A percentile compares a stretch with the other conserved stretches of the same genome.
Evolutionary conservation across 2,329 filamentous ascomycete genomes (phyloP).

Genomic region (Lachnellula arida): DNA sequence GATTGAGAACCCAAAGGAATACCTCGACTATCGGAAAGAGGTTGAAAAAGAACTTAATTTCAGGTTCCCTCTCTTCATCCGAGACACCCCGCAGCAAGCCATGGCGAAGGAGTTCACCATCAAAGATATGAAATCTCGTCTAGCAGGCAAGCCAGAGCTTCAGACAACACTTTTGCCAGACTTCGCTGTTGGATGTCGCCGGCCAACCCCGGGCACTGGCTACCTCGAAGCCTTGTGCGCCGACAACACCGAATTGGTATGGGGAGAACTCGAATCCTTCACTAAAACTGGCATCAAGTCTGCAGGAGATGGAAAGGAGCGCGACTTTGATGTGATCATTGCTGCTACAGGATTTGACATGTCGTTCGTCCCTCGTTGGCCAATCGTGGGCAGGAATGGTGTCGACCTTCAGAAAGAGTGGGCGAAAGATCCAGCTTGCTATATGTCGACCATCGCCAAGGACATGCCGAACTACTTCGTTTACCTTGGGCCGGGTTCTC

Average conservation of each 20-base stretch:
- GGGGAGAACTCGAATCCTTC: slow-evolving; percentile 31
- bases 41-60: no score
- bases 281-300: slow-evolving; percentile 31
- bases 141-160: slow-evolving; percentile 22
- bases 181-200: slow-evolving; percentile 36
- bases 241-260: slow-evolving; percentile 39
- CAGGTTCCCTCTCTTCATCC: no score
- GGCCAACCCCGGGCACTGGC: slow-evolving; percentile 42
- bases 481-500: slow-evolving; percentile 9
- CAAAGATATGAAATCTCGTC: no score
- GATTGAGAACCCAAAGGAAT: no score
- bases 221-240: slow-evolving; percentile 42
- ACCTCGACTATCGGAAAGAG: no score
- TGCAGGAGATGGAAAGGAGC: slow-evolving; percentile 21
- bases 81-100: no score
- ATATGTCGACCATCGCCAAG: slow-evolving; percentile 10
- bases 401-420: slow-evolving; percentile 9
- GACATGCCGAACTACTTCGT: slow-evolving; percentile 8
- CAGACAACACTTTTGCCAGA: slow-evolving; percentile 14
- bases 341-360: slow-evolving; percentile 30
- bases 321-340: slow-evolving; percentile 25
- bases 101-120: no score
- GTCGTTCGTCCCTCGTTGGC: slow-evolving; percentile 16
- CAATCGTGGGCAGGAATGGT: slow-evolving; percentile 14
- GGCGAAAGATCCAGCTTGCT: slow-evolving; percentile 6